These are phyloP conservation scores for Fusarium devonianum DNA, from an alignment of 2,329 filamentous ascomycete species.

Conservation along the genomic window DNA sequence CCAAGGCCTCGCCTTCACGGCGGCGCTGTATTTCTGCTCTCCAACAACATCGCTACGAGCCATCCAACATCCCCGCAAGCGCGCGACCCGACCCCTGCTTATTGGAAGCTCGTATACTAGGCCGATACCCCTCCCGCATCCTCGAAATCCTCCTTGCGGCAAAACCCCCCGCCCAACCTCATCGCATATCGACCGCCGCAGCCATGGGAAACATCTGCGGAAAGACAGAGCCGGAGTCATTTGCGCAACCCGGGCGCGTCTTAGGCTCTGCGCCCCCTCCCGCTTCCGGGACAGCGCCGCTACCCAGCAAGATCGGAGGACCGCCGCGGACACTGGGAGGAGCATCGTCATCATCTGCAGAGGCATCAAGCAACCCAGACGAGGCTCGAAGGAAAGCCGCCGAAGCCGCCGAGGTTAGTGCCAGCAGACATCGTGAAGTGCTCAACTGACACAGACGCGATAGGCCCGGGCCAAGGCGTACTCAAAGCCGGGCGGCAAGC, in stretches of 20 bases:
- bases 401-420: constrained; percentile 80
- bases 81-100: not conserved
- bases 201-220: constrained; percentile 89
- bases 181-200: not conserved
- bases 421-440: not conserved
- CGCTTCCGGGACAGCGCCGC: constrained; percentile 57
- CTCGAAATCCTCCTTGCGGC: not conserved
- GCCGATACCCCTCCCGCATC: too few relatives aligned
- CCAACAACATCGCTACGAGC: not conserved
- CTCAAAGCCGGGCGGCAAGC: constrained; percentile 69
- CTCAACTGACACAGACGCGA: not conserved
- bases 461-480: constrained; percentile 72
- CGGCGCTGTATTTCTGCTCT: constrained; percentile 4
- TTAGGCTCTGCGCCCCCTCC: constrained; percentile 64
- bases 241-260: constrained; percentile 75
- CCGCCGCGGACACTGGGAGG: constrained; percentile 71
- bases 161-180: not conserved
- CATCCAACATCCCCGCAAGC: not conserved
- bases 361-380: constrained; percentile 45
- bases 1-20: constrained; percentile 15
- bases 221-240: constrained; percentile 74
- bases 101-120: too few relatives aligned
- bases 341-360: constrained; percentile 38
- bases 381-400: constrained; percentile 79
- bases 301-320: constrained; percentile 61